phyloP scores from a whole-genome alignment of 495 filamentous ascomycete species.

The Zalerion maritima region DNA sequence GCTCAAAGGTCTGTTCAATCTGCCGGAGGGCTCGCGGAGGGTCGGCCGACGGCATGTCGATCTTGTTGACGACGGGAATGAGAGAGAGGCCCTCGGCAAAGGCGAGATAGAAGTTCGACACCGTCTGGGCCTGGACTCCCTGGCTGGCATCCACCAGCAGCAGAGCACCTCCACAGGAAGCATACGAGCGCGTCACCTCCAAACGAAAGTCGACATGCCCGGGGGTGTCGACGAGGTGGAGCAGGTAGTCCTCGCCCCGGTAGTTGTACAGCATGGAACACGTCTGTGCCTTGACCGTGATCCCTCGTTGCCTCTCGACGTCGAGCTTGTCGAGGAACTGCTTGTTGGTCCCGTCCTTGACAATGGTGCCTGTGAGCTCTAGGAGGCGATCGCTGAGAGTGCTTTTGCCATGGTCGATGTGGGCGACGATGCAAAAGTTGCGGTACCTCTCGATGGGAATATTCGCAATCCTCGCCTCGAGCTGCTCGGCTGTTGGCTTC shows the following conservation, averaged over 20 bases:
- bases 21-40: constrained; percentile 72
- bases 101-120: constrained; percentile 94
- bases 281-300: constrained; percentile 97
- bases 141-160: constrained; percentile 89
- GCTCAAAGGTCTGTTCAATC: constrained; percentile 70
- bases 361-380: constrained; percentile 88
- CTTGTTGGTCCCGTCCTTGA: constrained; percentile 66
- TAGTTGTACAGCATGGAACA: constrained; percentile 93
- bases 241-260: constrained; percentile 72
- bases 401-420: constrained; percentile 97
- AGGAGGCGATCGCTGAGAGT: constrained; percentile 85
- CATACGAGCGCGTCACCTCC: constrained; percentile 88
- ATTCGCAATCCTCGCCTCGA: constrained; percentile 68
- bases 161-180: constrained; percentile 84
- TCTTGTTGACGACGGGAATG: constrained; percentile 90
- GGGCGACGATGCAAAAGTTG: constrained; percentile 96
- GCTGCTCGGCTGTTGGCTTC: constrained; percentile 22
- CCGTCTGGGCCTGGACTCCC: constrained; percentile 86
- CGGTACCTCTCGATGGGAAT: constrained; percentile 88
- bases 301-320: constrained; percentile 88
- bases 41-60: constrained; percentile 81
- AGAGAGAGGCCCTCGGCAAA: constrained; percentile 80
- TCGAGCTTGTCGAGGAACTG: constrained; percentile 95
- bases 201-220: constrained; percentile 97
- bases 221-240: constrained; percentile 93